phyloP scores from a whole-genome alignment of 176 grass and related monocot species.

The Olyra latifolia region DNA sequence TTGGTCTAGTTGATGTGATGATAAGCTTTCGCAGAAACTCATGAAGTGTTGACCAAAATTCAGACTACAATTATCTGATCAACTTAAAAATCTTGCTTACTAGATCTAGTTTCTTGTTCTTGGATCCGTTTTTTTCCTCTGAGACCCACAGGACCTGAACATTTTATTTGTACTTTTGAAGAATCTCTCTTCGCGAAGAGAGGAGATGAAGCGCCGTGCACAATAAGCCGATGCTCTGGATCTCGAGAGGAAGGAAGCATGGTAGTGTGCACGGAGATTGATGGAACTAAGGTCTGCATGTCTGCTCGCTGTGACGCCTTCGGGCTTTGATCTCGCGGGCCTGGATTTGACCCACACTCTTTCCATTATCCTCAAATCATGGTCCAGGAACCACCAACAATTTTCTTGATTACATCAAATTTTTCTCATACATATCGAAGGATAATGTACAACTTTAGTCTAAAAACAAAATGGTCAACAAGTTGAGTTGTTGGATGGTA shows the following conservation, averaged over 20 bases:
- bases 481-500: too few species aligned
- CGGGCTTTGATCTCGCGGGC: conserved; percentile 60
- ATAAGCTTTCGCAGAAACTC: conserved; percentile 41
- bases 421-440: neutral
- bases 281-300: conserved; percentile 45
- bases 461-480: neutral
- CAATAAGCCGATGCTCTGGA: conserved; percentile 86
- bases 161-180: too few species aligned
- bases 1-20: conserved; percentile 45
- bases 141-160: too few species aligned
- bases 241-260: conserved; percentile 57
- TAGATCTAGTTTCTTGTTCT: neutral
- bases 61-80: conserved; percentile 92
- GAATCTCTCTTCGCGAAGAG: too few species aligned
- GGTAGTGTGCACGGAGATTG: conserved; percentile 59
- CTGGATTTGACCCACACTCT: conserved; percentile 57
- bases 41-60: conserved; percentile 32
- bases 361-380: neutral
- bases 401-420: neutral
- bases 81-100: neutral
- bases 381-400: neutral
- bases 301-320: conserved; percentile 74
- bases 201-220: conserved; percentile 11
- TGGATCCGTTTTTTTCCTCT: neutral
- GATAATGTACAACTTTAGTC: neutral